Evolutionary conservation across 208 protist species (phyloP), one percentile per base, ranked within the genome.

Genomic region (Vickermania spadyakhi): DNA sequence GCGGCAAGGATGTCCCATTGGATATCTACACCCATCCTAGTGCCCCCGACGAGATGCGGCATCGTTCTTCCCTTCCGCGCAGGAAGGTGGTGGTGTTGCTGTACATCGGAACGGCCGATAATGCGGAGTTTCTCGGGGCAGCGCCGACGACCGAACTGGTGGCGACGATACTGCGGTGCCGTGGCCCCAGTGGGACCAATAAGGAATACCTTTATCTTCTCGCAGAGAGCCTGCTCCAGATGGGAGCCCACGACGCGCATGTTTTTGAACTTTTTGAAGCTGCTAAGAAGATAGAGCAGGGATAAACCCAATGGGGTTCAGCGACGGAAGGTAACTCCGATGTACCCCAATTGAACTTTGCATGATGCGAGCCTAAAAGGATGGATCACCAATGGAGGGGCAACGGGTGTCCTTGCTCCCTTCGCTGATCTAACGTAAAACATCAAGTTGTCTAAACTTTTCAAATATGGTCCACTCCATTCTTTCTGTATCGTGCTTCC

Each of bases 121-220:
- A 86, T 56, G 49, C 36, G 21, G 81, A 89, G 58, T 93, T 80
- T 64, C 60, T 89, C 14, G 86, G 86, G 5, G 66, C 68, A 13
- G 79, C 63, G 3, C 42, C 73, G 13, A 73, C 81, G 51, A 71
- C 86, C 49, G 64, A 42, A 25, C 88, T 93, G 64, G 86, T 83
- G 41, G 62, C 52, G 45, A 70, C 86, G 31, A 89, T 94, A 41
- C 31, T 86, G 22, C 57, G 65, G n/a, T 68, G 67, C 53, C 54
- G 13, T 2, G 86, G 86, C 7, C 54, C 60, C 3, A 90, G 82
- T 60, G 86, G 86, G 11, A 51, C 75, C 14, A 91, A 94, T 60
- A 52, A 58, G 2, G 86, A 94, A 60, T 94, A 94, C 55, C 73
- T 94, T 25, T 85, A 81, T 70, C 56, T 64, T 11, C 68, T 90